A percentile compares a stretch with the other conserved stretches of the same genome.
Conservation (phyloP, 2,329 filamentous ascomycete species). For the Aspergillus flavus region DNA sequence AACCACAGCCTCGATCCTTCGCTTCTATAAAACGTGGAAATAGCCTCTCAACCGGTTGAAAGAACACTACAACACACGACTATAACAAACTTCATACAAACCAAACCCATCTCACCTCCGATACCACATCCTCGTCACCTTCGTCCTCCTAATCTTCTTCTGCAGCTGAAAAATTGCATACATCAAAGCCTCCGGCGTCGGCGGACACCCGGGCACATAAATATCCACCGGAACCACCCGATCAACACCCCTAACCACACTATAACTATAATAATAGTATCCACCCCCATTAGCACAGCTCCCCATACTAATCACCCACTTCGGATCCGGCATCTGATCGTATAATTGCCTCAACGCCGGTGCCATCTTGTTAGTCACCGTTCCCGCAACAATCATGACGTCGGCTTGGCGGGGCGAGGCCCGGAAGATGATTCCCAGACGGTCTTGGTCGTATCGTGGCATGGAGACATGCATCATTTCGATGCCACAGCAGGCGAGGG, state of each 20-base stretch:
- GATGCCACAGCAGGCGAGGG: constrained; percentile 84
- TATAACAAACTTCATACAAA: no score
- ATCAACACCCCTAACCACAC: constrained; percentile 75
- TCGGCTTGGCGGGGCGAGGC: constrained; percentile 85
- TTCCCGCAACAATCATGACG: constrained; percentile 92
- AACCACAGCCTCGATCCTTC: background rate
- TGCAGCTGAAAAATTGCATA: constrained; percentile 78
- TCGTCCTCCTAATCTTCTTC: constrained; percentile 70
- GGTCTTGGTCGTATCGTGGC: constrained; percentile 87
- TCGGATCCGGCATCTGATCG: constrained; percentile 93
- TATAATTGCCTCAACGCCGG: constrained; percentile 87
- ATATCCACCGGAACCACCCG: constrained; percentile 79
- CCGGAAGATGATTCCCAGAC: constrained; percentile 86
- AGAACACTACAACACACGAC: background rate
- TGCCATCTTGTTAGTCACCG: constrained; percentile 95
- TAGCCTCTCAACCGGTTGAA: background rate
- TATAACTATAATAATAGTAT: constrained; percentile 88
- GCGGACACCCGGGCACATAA: constrained; percentile 75
- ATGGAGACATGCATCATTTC: constrained; percentile 96
- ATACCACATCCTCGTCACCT: constrained; percentile 62
- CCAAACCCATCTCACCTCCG: constrained; percentile 48
- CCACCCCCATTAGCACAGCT: constrained; percentile 84
- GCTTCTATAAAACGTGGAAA: background rate
- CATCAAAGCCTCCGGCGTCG: constrained; percentile 59
- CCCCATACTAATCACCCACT: constrained; percentile 86